Conservation (phyloP, 176 grass and related monocot species). For the Metroxylon sagu region DNA sequence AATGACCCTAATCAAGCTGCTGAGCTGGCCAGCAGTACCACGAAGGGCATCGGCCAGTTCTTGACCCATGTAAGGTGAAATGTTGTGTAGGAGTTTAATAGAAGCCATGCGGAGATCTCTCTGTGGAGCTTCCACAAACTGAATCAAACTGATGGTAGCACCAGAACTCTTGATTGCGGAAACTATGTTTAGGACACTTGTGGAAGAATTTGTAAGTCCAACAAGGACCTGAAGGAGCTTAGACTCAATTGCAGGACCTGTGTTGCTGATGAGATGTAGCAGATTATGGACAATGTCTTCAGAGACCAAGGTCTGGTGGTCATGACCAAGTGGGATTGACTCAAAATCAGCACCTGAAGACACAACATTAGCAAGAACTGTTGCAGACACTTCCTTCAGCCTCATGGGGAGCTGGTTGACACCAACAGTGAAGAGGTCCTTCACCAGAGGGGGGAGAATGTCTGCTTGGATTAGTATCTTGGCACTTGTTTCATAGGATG, state of each 20-base stretch:
- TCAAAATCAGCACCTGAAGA: constrained; percentile 47
- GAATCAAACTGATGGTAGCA: constrained; percentile 61
- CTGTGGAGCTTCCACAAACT: constrained; percentile 62
- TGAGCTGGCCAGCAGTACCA: constrained; percentile 41
- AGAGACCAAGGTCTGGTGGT: constrained; percentile 45
- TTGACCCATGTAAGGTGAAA: constrained; percentile 47
- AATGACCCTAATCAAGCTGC: constrained; percentile 42
- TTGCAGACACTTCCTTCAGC: constrained; percentile 57
- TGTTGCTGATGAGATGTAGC: constrained; percentile 73
- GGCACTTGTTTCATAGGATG: constrained; percentile 51
- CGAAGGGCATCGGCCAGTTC: constrained; percentile 54
- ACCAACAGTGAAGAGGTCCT: constrained; percentile 38
- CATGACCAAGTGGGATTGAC: constrained; percentile 28
- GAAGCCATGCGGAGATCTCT: constrained; percentile 45
- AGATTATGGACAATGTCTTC: constrained; percentile 56
- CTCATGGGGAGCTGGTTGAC: constrained; percentile 50
- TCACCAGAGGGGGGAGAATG: constrained; percentile 45
- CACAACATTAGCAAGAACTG: constrained; percentile 57
- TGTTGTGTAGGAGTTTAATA: constrained; percentile 48
- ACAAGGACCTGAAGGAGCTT: constrained; percentile 55
- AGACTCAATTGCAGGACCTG: constrained; percentile 56
- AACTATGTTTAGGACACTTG: constrained; percentile 42
- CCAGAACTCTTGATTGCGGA: constrained; percentile 60
- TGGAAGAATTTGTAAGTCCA: constrained; percentile 31
- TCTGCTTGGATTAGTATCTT: constrained; percentile 49